Conservation (phyloP, 352 stramenopile genomes). For the Pythium volutum region DNA sequence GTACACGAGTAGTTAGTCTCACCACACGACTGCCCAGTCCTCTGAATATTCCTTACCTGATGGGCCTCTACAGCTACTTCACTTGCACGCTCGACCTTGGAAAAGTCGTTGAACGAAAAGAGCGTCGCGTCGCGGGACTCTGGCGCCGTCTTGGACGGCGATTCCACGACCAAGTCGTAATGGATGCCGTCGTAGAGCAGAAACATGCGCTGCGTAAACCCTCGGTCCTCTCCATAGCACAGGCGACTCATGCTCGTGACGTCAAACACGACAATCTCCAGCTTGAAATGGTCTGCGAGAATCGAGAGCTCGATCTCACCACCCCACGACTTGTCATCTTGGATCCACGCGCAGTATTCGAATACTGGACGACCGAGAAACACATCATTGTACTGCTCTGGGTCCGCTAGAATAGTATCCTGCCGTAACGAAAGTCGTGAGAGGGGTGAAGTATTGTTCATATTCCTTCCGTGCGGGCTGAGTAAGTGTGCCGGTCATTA, state of each 20-base stretch:
- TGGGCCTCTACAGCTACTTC: constrained; percentile 81
- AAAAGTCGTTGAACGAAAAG: constrained; percentile 83
- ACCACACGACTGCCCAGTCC: neutral
- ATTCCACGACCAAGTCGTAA: constrained; percentile 79
- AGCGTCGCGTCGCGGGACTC: constrained; percentile 58
- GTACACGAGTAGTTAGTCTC: neutral
- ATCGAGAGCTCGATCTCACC: constrained; percentile 88
- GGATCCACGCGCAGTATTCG: constrained; percentile 86
- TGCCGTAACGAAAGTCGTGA: constrained; percentile 1
- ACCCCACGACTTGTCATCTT: constrained; percentile 78
- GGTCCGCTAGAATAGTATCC: constrained; percentile 62
- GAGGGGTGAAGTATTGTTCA: neutral
- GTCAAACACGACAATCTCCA: constrained; percentile 86
- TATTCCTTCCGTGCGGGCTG: neutral
- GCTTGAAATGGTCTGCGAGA: constrained; percentile 64
- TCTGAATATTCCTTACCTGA: constrained; percentile 32
- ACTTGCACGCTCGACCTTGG: constrained; percentile 77
- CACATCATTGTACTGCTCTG: constrained; percentile 65
- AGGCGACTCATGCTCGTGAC: constrained; percentile 83
- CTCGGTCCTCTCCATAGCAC: constrained; percentile 81
- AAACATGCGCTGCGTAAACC: constrained; percentile 81
- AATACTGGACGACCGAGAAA: constrained; percentile 73
- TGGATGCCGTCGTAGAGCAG: constrained; percentile 86
- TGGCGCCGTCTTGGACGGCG: constrained; percentile 37
- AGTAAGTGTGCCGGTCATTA: neutral